Conservation (phyloP, 768 basidiomycete genomes). For the Phanerodontia chrysosporium region DNA sequence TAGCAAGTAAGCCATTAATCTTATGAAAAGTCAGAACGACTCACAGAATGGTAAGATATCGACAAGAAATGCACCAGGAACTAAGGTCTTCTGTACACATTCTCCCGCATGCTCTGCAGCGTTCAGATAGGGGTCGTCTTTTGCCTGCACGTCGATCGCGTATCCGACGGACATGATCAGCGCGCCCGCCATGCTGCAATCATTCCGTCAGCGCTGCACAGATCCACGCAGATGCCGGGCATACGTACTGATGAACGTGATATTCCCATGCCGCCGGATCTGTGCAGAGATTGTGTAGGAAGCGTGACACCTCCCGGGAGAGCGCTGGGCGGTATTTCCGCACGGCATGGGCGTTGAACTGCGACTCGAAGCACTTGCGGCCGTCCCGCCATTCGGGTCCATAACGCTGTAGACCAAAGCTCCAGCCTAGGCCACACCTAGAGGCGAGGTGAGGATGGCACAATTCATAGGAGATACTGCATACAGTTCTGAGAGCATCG, state of each 20-base stretch:
- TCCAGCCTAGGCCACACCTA: conserved; percentile 11
- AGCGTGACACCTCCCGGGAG: neutral
- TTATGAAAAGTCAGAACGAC: neutral
- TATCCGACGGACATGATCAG: conserved; percentile 14
- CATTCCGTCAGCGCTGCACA: neutral
- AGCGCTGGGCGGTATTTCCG: neutral
- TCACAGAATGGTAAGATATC: conserved; percentile 9
- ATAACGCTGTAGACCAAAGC: conserved; percentile 11
- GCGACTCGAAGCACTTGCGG: conserved; percentile 4
- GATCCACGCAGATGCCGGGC: neutral
- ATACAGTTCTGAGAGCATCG: conserved; percentile 10
- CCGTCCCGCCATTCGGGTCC: conserved; percentile 9
- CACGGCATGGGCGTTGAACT: neutral
- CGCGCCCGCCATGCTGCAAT: conserved; percentile 12
- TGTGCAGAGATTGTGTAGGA: neutral
- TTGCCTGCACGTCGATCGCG: conserved; percentile 12
- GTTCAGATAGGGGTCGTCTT: conserved; percentile 14
- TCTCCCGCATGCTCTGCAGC: conserved; percentile 6
- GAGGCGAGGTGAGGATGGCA: neutral
- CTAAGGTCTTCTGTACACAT: neutral
- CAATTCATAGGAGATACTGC: neutral
- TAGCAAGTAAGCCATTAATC: neutral
- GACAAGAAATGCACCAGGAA: conserved; percentile 13
- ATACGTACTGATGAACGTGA: conserved; percentile 9
- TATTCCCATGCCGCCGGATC: neutral